A percentile compares a stretch with the other conserved stretches of the same genome.
phyloP scores from a whole-genome alignment of 2,329 filamentous ascomycete genomes.

The Fusarium sterilihyphosum region DNA sequence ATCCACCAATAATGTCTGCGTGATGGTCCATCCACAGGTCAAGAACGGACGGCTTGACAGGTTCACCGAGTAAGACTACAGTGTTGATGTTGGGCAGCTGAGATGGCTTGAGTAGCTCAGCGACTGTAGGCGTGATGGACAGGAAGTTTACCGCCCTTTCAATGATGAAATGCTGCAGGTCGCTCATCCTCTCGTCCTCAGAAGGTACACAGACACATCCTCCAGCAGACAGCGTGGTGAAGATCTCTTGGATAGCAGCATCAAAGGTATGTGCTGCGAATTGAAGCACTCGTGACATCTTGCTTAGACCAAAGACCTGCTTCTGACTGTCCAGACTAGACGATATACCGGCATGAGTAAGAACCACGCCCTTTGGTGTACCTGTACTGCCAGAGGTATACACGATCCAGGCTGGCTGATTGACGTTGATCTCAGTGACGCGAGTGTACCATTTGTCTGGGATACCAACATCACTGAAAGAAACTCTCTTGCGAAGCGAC shows the following conservation, averaged over 20 bases:
- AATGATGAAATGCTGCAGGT: background rate
- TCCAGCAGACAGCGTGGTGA: background rate
- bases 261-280: background rate
- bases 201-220: background rate
- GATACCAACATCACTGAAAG: background rate
- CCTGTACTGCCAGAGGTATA: background rate
- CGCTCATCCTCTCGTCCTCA: background rate
- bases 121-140: background rate
- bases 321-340: background rate
- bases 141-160: background rate
- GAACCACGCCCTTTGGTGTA: background rate
- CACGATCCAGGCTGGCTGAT: background rate
- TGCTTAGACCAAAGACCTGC: background rate
- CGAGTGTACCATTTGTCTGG: background rate
- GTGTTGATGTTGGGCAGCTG: background rate
- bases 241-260: background rate
- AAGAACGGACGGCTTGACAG: background rate
- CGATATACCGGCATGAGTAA: background rate
- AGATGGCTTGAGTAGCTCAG: background rate
- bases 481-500: background rate
- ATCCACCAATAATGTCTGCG: background rate
- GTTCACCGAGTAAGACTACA: background rate
- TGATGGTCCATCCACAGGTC: background rate
- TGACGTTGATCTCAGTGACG: background rate
- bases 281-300: background rate